These are phyloP conservation scores for Pseudogymnoascus destructans DNA, from an alignment of 2,329 filamentous ascomycete genomes.

Conservation along the genomic window DNA sequence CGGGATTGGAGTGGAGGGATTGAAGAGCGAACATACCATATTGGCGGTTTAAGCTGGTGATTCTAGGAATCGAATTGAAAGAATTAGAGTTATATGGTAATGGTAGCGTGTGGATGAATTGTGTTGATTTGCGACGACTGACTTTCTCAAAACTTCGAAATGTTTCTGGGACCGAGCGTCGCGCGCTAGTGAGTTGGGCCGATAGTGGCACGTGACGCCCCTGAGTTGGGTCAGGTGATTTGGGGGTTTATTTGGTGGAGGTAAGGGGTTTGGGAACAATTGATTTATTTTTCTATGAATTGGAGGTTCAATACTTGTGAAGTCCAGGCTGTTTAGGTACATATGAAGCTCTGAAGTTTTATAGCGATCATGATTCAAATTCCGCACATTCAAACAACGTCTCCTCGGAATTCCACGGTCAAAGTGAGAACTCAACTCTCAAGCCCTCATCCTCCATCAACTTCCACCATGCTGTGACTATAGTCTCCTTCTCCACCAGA, in stretches of 20 bases:
- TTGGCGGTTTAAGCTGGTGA: neutral
- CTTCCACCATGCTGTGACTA: neutral
- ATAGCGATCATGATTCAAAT: fast-evolving
- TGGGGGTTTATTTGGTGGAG: neutral
- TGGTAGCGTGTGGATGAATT: neutral
- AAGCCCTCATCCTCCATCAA: neutral
- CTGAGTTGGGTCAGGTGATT: neutral
- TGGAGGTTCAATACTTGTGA: neutral
- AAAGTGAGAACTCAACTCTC: neutral
- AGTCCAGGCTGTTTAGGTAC: neutral
- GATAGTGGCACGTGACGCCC: neutral
- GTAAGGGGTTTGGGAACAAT: neutral
- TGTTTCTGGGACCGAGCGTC: constrained; percentile 8
- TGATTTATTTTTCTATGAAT: neutral
- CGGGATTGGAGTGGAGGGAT: neutral
- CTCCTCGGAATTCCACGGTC: neutral
- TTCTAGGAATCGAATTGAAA: neutral
- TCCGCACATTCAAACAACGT: neutral
- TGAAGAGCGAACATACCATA: neutral
- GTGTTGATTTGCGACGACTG: neutral
- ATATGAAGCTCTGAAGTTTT: neutral
- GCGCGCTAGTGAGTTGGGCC: constrained; percentile 3
- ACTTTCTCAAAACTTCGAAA: constrained; percentile 10
- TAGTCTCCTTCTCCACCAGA: neutral
- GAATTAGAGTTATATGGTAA: neutral